A percentile compares a stretch with the other conserved stretches of the same genome.
These are phyloP conservation scores for Paramecium sexaurelia DNA, from an alignment of 73 alveolate genomes.

Conservation along the genomic window DNA sequence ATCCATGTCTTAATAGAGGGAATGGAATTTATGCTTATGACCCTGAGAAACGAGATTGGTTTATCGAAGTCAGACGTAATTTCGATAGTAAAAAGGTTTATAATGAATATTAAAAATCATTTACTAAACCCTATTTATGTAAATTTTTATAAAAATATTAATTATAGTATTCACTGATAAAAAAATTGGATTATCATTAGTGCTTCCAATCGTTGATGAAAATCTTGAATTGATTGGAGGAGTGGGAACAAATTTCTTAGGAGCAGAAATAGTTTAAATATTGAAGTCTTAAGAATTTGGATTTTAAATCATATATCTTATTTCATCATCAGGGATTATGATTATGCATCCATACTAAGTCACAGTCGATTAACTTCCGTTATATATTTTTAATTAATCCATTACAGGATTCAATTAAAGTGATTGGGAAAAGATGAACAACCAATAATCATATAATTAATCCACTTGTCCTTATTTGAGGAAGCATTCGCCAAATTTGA, in stretches of 20 bases:
- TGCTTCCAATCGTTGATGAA: background rate
- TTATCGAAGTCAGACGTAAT: background rate
- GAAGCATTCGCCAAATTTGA: background rate
- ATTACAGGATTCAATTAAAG: background rate
- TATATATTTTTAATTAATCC: background rate
- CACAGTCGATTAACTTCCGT: background rate
- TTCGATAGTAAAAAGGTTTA: background rate
- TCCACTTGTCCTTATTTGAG: background rate
- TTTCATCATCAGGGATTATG: background rate
- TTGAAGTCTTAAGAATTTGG: background rate
- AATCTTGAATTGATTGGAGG: background rate
- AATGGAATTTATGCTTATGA: background rate
- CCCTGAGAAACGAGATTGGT: conserved; percentile 28
- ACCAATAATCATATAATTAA: background rate
- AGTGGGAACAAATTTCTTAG: background rate
- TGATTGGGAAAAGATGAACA: background rate
- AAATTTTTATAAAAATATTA: background rate
- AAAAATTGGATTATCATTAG: background rate
- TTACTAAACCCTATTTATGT: conserved; percentile 28
- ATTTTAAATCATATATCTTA: background rate
- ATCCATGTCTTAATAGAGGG: conserved; percentile 31
- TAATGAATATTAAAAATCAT: background rate
- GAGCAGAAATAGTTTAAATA: background rate
- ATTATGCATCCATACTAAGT: background rate
- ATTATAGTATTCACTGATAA: background rate